Conservation (phyloP, 2,329 filamentous ascomycete species). For the Canariomyces notabilis region DNA sequence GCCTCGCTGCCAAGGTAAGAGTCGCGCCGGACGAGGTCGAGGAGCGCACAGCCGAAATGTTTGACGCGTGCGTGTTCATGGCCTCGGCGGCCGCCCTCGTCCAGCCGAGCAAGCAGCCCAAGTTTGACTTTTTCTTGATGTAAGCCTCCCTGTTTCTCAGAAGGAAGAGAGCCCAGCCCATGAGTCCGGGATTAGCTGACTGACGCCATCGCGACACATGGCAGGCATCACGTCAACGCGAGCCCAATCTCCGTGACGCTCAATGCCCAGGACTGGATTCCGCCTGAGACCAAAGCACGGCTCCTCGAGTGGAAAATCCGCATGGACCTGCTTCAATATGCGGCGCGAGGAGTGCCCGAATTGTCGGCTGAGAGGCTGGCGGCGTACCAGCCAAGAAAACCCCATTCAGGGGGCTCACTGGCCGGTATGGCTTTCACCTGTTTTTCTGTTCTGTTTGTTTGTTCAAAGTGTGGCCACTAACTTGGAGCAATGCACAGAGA, state of each 20-base stretch:
- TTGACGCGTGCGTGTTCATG: slow-evolving; percentile 53
- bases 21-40: slow-evolving; percentile 54
- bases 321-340: slow-evolving; percentile 68
- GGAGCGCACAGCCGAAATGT: slow-evolving; percentile 57
- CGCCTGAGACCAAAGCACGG: slow-evolving; percentile 55
- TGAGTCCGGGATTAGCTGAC: slow-evolving; percentile 5
- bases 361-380: slow-evolving; percentile 56
- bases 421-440: slow-evolving; percentile 33
- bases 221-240: slow-evolving; percentile 73
- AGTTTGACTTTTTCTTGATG: slow-evolving; percentile 76
- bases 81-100: slow-evolving; percentile 47
- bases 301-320: slow-evolving; percentile 80
- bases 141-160: slow-evolving; percentile 28
- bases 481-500: slow-evolving; percentile 27
- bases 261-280: slow-evolving; percentile 56
- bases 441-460: background rate
- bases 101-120: slow-evolving; percentile 53
- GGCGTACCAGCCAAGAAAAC: slow-evolving; percentile 51
- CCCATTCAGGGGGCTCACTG: slow-evolving; percentile 32
- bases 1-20: slow-evolving; percentile 53
- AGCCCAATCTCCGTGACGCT: slow-evolving; percentile 69
- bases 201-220: slow-evolving; percentile 28
- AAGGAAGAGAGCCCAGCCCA: background rate
- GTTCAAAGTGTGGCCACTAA: background rate
- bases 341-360: slow-evolving; percentile 58